Conservation (phyloP, 108 stramenopile genomes). For the Mediolabrus comicus region DNA sequence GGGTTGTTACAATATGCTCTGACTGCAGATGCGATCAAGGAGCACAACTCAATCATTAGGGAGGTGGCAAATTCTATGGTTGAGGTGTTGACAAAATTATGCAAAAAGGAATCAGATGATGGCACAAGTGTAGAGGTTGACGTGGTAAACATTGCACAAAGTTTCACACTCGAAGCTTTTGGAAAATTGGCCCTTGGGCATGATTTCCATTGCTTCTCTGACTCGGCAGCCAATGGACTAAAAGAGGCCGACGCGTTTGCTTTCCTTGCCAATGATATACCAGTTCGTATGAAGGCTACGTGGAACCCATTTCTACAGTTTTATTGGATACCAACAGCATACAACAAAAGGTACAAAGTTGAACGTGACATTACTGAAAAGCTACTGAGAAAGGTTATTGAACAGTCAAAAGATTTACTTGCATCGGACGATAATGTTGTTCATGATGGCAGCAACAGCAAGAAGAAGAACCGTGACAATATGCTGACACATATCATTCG, state of each 20-base stretch:
- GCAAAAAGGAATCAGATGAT: neutral
- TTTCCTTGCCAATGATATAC: neutral
- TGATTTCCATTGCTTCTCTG: neutral
- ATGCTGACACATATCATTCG: neutral
- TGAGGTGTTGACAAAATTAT: neutral
- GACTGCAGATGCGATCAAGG: neutral
- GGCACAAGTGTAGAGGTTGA: neutral
- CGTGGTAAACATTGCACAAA: neutral
- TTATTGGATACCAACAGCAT: neutral
- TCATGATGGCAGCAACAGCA: neutral
- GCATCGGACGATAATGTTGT: neutral
- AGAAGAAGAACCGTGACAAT: neutral
- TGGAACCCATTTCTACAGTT: neutral
- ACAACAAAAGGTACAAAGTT: neutral
- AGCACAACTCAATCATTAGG: neutral
- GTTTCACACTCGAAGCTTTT: neutral
- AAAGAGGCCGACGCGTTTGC: neutral
- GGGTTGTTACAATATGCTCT: neutral
- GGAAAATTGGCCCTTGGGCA: neutral
- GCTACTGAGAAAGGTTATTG: neutral
- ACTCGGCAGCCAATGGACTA: neutral
- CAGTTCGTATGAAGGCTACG: neutral
- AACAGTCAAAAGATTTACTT: neutral
- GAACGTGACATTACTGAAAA: neutral
- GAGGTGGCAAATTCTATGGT: neutral